phyloP scores from a whole-genome alignment of 2,329 filamentous ascomycete genomes.

The Cladophialophora immunda region DNA sequence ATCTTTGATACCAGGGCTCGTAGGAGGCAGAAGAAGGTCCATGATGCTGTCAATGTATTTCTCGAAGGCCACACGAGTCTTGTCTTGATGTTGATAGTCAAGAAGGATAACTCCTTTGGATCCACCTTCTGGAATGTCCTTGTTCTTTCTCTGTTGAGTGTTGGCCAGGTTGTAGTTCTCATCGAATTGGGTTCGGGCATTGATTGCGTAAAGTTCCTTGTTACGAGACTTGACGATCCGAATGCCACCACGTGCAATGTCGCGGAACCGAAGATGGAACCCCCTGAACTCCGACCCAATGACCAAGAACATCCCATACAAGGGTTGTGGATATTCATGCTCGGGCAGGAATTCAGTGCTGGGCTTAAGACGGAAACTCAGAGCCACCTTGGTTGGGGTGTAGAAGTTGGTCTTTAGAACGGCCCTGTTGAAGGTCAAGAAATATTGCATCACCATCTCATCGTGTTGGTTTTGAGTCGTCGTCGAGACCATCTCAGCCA shows the following conservation, averaged over 20 bases:
- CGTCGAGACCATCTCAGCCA: constrained; percentile 79
- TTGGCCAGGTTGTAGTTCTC: constrained; percentile 99
- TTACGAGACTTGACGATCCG: constrained; percentile 98
- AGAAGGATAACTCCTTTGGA: constrained; percentile 97
- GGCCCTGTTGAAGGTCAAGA: constrained; percentile 92
- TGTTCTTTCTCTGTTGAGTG: constrained; percentile 99
- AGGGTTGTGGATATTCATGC: constrained; percentile 88
- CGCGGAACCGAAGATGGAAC: constrained; percentile 96
- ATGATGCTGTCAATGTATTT: constrained; percentile 99
- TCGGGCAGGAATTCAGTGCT: constrained; percentile 78
- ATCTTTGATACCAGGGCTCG: constrained; percentile 97
- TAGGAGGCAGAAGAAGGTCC: constrained; percentile 87
- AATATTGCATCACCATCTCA: constrained; percentile 96
- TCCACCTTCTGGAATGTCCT: constrained; percentile 97
- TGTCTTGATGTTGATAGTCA: constrained; percentile 93
- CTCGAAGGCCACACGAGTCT: constrained; percentile 90
- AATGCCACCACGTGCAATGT: constrained; percentile 95
- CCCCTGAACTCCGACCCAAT: constrained; percentile 96
- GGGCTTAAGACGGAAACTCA: constrained; percentile 94
- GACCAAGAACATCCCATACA: constrained; percentile 98
- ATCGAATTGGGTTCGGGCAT: constrained; percentile 94
- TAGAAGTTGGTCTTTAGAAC: constrained; percentile 98
- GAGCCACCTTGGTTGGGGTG: constrained; percentile 96
- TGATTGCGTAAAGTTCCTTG: constrained; percentile 95
- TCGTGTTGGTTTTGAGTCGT: constrained; percentile 93